These are phyloP conservation scores for Fermentozyma sake DNA, from an alignment of 1,139 yeast genomes.

Conservation along the genomic window DNA sequence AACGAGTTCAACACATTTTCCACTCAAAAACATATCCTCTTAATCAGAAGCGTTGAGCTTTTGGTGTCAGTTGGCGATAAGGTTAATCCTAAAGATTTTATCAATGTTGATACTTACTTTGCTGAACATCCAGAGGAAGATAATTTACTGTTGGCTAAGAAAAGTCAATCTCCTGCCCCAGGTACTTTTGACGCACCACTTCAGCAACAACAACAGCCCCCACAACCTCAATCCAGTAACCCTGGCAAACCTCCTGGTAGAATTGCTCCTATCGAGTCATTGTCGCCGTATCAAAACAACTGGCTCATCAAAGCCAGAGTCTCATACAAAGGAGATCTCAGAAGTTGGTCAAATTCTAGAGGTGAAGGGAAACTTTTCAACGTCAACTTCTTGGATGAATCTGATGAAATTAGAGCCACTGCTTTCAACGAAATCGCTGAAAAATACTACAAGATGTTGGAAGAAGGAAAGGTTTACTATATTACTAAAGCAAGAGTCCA, in stretches of 20 bases:
- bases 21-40: slow-evolving; percentile 50
- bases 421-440: slow-evolving; percentile 90
- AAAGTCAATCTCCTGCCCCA: slow-evolving; percentile 14
- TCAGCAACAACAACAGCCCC: slow-evolving; percentile 7
- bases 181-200: slow-evolving; percentile 4
- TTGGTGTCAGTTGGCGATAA: slow-evolving; percentile 38
- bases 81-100: slow-evolving; percentile 30
- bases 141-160: slow-evolving; percentile 19
- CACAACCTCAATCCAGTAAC: slow-evolving; percentile 14
- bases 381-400: slow-evolving; percentile 85
- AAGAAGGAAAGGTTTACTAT: slow-evolving; percentile 88
- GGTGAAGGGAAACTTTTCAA: slow-evolving; percentile 91
- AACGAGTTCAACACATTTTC: slow-evolving; percentile 45
- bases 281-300: slow-evolving; percentile 84
- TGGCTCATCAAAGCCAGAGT: slow-evolving; percentile 96
- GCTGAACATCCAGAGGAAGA: slow-evolving; percentile 54
- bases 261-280: slow-evolving; percentile 73
- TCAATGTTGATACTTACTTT: slow-evolving; percentile 50
- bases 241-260: slow-evolving; percentile 15
- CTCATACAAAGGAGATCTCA: slow-evolving; percentile 79
- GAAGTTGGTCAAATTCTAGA: slow-evolving; percentile 80
- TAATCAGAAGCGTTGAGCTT: slow-evolving; percentile 50
- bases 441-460: slow-evolving; percentile 64
- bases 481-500: slow-evolving; percentile 78
- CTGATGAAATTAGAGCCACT: slow-evolving; percentile 94